Conservation (phyloP, 1,284 basidiomycete species). For the Gomphus bonarii region DNA sequence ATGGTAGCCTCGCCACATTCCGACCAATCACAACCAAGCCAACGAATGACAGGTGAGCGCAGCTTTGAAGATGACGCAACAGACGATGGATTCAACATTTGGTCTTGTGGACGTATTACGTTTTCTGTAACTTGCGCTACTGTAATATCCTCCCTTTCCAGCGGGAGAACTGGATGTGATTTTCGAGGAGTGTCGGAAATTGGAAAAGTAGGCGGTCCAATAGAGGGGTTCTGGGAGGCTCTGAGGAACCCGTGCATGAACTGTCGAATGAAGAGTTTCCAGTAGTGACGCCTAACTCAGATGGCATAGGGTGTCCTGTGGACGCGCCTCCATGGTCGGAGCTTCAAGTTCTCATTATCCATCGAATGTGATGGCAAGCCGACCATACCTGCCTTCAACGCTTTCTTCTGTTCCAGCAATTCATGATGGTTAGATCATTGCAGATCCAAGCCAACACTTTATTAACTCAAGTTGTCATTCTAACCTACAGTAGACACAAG, state of each 20-base stretch:
- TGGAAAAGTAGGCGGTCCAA: conserved; percentile 9
- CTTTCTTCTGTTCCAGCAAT: conserved; percentile 42
- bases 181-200: not conserved
- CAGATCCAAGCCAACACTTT: not conserved
- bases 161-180: not conserved
- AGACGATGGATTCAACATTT: not conserved
- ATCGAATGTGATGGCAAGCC: conserved; percentile 6
- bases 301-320: not conserved
- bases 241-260: not conserved
- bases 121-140: not conserved
- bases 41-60: not conserved
- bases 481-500: conserved; percentile 32
- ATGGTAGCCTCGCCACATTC: not conserved
- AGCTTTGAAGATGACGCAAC: not conserved
- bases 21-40: not conserved
- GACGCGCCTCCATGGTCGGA: not conserved
- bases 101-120: not conserved
- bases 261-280: not conserved
- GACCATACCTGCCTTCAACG: conserved; percentile 38
- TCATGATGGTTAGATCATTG: conserved; percentile 35
- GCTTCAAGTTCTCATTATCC: not conserved
- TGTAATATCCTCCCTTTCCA: not conserved
- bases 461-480: not conserved
- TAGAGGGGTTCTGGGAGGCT: conserved; percentile 8
- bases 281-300: not conserved